phyloP scores from a whole-genome alignment of 176 grass and related monocot species.

The Miscanthus lutarioriparius region DNA sequence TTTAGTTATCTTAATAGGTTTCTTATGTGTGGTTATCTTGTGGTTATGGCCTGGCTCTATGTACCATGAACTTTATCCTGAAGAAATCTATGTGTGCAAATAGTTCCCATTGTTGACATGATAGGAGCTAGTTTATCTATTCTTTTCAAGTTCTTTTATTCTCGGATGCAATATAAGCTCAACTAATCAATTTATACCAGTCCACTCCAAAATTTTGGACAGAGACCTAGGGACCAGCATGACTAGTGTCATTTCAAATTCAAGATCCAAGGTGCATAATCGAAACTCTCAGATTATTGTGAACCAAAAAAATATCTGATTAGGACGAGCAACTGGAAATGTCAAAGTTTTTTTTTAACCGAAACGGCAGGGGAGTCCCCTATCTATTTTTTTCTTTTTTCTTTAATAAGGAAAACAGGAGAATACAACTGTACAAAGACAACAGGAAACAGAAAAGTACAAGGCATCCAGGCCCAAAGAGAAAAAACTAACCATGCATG shows the following conservation, averaged over 20 bases:
- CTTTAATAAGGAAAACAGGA: too few relatives aligned
- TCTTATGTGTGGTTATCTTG: neutral
- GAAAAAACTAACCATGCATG: neutral
- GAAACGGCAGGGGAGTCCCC: too few relatives aligned
- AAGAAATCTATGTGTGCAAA: too few relatives aligned
- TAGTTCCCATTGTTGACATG: too few relatives aligned
- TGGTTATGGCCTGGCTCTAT: neutral
- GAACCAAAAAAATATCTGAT: neutral
- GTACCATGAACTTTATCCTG: too few relatives aligned
- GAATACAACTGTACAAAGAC: too few relatives aligned
- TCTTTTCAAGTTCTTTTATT: too few relatives aligned
- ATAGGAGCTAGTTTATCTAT: too few relatives aligned
- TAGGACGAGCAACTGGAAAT: neutral
- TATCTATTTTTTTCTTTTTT: too few relatives aligned
- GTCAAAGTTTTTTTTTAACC: neutral
- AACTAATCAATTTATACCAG: neutral
- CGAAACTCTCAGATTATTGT: neutral
- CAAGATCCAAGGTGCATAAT: neutral
- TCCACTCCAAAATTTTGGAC: neutral
- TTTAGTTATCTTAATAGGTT: neutral
- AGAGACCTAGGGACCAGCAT: neutral
- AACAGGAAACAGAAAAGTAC: too few relatives aligned
- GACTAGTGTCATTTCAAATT: neutral
- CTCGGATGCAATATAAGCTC: neutral
- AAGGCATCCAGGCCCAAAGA: too few relatives aligned